A percentile compares a stretch with the other conserved stretches of the same genome.
These are phyloP conservation scores for Austroboletus novae-zelandiae DNA, from an alignment of 1,284 basidiomycete species.

Conservation along the genomic window DNA sequence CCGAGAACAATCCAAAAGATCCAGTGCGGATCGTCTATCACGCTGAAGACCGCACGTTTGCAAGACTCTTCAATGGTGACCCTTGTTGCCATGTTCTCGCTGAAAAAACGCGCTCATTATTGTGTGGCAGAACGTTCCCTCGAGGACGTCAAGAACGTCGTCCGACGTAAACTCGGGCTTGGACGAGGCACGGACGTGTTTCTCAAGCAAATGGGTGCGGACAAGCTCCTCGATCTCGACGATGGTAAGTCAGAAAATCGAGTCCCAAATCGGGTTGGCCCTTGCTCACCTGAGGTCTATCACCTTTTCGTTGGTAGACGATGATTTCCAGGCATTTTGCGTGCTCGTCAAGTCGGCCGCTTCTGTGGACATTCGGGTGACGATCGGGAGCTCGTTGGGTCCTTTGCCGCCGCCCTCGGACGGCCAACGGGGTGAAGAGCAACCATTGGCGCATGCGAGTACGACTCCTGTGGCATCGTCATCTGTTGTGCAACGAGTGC, in stretches of 20 bases:
- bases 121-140: conserved; percentile 53
- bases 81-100: neutral
- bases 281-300: no score
- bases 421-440: neutral
- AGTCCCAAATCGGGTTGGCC: no score
- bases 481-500: neutral
- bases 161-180: conserved; percentile 60
- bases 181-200: conserved; percentile 38
- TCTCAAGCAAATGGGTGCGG: conserved; percentile 57
- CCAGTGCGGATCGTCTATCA: conserved; percentile 57
- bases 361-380: conserved; percentile 41
- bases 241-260: conserved; percentile 49
- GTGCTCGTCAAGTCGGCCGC: conserved; percentile 30
- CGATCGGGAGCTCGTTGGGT: conserved; percentile 8
- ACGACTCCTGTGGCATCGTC: neutral
- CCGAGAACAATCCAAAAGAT: conserved; percentile 39
- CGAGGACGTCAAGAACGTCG: conserved; percentile 50
- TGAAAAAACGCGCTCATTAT: conserved; percentile 2
- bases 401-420: neutral
- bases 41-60: conserved; percentile 49
- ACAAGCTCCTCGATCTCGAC: conserved; percentile 59
- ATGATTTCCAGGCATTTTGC: conserved; percentile 72
- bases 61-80: conserved; percentile 64
- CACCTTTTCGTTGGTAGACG: conserved; percentile 44
- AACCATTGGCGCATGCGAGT: neutral